Conservation (phyloP, 1,284 basidiomycete genomes). For the Ganoderma lingzhi region DNA sequence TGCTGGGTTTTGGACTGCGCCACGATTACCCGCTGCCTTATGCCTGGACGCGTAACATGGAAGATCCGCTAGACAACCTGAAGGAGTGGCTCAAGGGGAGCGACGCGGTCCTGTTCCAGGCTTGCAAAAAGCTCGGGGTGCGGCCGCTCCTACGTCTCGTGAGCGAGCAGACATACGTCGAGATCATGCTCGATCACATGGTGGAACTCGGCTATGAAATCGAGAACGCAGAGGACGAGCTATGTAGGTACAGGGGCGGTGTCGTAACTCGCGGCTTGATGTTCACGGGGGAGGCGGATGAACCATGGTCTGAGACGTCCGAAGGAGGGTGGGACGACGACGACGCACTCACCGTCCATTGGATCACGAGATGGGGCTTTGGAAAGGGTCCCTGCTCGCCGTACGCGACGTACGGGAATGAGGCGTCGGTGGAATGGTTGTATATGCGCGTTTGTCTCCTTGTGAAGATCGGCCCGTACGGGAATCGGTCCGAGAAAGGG, state of each 20-base stretch:
- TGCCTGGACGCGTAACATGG: not conserved
- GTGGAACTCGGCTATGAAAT: not conserved
- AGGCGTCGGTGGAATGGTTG: not conserved
- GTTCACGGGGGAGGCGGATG: not conserved
- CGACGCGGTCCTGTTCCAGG: slow-evolving; percentile 19
- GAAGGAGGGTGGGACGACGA: not conserved
- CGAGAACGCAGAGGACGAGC: too few relatives aligned
- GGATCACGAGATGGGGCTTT: not conserved
- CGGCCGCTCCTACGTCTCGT: slow-evolving; percentile 8
- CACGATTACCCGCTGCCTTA: slow-evolving; percentile 41
- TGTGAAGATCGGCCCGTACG: not conserved
- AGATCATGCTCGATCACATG: not conserved
- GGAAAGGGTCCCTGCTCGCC: not conserved
- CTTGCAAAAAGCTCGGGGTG: slow-evolving; percentile 8
- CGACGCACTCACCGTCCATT: not conserved
- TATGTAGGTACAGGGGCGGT: not conserved
- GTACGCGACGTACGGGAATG: not conserved
- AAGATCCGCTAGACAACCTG: not conserved
- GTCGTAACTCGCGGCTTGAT: not conserved
- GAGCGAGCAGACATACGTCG: not conserved
- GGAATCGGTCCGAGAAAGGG: not conserved
- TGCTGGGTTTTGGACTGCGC: slow-evolving; percentile 47
- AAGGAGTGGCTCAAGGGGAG: slow-evolving; percentile 16
- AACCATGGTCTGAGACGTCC: not conserved
- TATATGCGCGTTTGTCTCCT: not conserved